These are phyloP conservation scores for Aplosporella prunicola DNA, from an alignment of 2,329 filamentous ascomycete genomes.

Conservation along the genomic window DNA sequence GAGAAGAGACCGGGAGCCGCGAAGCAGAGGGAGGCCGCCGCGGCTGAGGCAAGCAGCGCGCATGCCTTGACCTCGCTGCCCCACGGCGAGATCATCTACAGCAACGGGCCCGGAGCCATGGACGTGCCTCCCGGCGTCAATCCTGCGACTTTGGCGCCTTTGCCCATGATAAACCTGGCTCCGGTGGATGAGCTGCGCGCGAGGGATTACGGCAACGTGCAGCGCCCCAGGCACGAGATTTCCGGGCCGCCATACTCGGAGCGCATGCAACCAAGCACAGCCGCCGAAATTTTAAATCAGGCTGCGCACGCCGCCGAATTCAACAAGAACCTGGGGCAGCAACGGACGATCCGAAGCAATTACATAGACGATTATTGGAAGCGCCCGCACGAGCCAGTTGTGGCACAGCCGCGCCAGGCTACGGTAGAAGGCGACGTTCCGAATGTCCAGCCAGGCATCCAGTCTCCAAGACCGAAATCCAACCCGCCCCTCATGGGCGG, in stretches of 20 bases:
- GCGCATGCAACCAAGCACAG: conserved; percentile 64
- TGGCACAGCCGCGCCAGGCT: conserved; percentile 34
- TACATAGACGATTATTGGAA: conserved; percentile 78
- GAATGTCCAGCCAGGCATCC: conserved; percentile 35
- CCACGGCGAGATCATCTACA: conserved; percentile 83
- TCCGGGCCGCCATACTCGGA: conserved; percentile 77
- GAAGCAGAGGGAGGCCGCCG: conserved; percentile 74
- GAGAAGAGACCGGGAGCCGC: conserved; percentile 91
- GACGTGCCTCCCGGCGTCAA: conserved; percentile 39
- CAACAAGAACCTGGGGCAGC: conserved; percentile 73
- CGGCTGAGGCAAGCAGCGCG: conserved; percentile 51
- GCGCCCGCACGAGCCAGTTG: conserved; percentile 68
- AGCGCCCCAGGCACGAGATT: conserved; percentile 81
- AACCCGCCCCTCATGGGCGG: conserved; percentile 46
- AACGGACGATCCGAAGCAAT: conserved; percentile 67
- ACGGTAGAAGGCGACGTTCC: conserved; percentile 31
- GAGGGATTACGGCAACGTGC: conserved; percentile 74
- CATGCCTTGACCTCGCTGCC: conserved; percentile 52
- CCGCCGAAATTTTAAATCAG: conserved; percentile 74
- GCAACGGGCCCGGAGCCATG: conserved; percentile 49
- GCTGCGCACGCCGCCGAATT: conserved; percentile 83
- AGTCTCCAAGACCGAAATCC: conserved; percentile 47
- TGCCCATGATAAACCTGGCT: conserved; percentile 76
- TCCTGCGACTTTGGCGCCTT: conserved; percentile 59
- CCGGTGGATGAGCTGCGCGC: conserved; percentile 66